Evolutionary conservation across 139 green algal genomes (phyloP).

Genomic region (Closterium sp.): DNA sequence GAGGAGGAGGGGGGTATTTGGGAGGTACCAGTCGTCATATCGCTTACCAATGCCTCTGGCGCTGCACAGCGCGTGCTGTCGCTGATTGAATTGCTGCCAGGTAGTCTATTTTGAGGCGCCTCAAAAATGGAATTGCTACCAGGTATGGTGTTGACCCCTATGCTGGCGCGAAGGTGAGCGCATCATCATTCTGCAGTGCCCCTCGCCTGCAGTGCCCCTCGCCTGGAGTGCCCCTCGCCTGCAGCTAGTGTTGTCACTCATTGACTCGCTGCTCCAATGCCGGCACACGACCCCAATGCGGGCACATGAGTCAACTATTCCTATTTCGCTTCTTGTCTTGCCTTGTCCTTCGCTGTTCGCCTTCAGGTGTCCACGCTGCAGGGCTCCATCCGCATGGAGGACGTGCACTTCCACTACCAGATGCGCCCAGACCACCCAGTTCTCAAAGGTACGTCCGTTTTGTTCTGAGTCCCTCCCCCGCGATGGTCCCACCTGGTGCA

Average conservation of each 20-base stretch:
- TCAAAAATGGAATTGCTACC: too few species aligned
- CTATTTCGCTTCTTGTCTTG: background rate
- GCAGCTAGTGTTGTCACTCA: too few species aligned
- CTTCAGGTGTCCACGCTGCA: constrained; percentile 32
- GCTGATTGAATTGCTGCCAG: constrained; percentile 51
- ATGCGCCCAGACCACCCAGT: constrained; percentile 55
- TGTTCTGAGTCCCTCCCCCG: too few species aligned
- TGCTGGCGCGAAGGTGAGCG: constrained; percentile 32
- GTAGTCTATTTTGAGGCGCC: too few species aligned
- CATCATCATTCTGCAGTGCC: too few species aligned
- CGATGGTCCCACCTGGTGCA: too few species aligned
- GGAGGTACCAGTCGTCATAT: constrained; percentile 46
- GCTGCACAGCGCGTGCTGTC: constrained; percentile 52
- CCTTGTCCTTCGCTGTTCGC: background rate
- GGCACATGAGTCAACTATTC: too few species aligned
- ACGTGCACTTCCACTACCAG: constrained; percentile 58
- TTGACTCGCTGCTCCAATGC: too few species aligned
- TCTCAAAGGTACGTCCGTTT: constrained; percentile 15
- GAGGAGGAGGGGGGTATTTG: too few species aligned
- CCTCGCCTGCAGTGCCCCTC: too few species aligned
- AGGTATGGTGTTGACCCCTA: constrained; percentile 32
- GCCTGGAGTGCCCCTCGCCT: too few species aligned
- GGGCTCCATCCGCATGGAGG: constrained; percentile 33
- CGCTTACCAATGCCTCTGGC: constrained; percentile 52
- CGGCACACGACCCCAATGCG: too few species aligned